phyloP scores from a whole-genome alignment of 2,329 filamentous ascomycete species.

The Zymoseptoria pseudotritici region DNA sequence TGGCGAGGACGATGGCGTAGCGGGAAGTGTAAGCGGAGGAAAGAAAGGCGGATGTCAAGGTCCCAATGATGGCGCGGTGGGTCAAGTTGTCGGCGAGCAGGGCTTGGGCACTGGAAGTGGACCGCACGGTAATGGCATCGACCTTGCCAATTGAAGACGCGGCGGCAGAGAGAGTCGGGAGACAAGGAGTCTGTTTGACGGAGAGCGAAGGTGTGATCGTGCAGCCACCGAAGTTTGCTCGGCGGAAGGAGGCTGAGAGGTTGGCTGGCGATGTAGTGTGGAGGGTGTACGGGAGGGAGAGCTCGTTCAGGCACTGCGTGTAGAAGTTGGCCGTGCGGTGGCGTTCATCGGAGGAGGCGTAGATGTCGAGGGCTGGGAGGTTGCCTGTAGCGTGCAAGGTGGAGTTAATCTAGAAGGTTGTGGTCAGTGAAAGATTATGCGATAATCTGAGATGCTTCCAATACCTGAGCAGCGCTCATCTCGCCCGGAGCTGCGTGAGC shows the following conservation, averaged over 20 bases:
- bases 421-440: background rate
- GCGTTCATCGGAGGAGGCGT: constrained; percentile 56
- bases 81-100: constrained; percentile 75
- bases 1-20: constrained; percentile 67
- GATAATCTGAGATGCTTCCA: background rate
- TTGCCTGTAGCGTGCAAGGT: constrained; percentile 72
- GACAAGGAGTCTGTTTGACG: constrained; percentile 47
- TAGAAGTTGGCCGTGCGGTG: constrained; percentile 71
- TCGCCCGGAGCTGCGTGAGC: constrained; percentile 81
- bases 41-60: constrained; percentile 71
- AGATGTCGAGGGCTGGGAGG: constrained; percentile 70
- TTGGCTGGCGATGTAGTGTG: background rate
- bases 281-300: constrained; percentile 70
- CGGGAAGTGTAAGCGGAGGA: constrained; percentile 73
- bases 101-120: constrained; percentile 42
- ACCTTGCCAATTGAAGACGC: constrained; percentile 71
- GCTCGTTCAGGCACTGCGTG: constrained; percentile 53
- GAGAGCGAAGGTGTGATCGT: constrained; percentile 67
- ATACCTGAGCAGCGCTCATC: constrained; percentile 64
- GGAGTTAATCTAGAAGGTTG: constrained; percentile 55
- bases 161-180: constrained; percentile 63
- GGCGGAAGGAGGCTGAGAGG: constrained; percentile 55
- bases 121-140: constrained; percentile 67
- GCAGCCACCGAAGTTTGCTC: constrained; percentile 71
- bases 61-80: constrained; percentile 79